Evolutionary conservation across 495 filamentous ascomycete species (phyloP), one percentile per base, ranked within the genome.

Genomic region (Glonium stellatum): DNA sequence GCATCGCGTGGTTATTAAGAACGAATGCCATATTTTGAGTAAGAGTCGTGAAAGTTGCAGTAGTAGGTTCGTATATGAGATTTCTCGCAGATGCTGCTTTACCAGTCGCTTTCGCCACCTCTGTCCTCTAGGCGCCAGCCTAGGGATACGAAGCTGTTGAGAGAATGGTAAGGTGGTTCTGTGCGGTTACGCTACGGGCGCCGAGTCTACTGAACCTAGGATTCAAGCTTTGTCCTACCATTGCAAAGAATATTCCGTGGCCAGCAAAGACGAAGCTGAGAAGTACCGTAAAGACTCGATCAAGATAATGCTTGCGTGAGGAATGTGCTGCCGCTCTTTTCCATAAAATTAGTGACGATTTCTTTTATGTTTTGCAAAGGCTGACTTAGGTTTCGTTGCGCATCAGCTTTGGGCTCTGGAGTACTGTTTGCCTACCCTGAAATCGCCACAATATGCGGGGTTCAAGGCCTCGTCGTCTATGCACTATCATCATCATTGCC

Each of bases 231-330:
- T 21, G 9, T 15, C 21, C 31, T 73, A 76, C 68, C 70, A 36
- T 15, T 49, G 49, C 66, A 44, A 67, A 70, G 68, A 72, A 64
- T 64, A 31, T 31, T 71, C 34, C 50, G 47, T 21, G 49, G 12
- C n/a, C 46, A 59, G 73, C 56, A 62, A 68, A 79, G 71, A 81
- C 72, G 82, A 88, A 81, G 87, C 87, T 90, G 87, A 90, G 87
- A 90, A 83, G 84, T 80, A 90, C 87, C 87, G 86, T 89, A 76
- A 85, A 81, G 80, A 90, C 87, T 89, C 87, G 87, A 90, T 86
- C 87, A 90, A 90, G 87, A 85, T 89, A 90, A 90, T 87, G 83
- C 87, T 90, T 90, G 87, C 87, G 87, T 89, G 87, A 82, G 87
- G 84, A 90, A 88, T 70, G 86, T 90, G 87, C 84, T 90, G 87